Evolutionary conservation across 495 filamentous ascomycete species (phyloP), one percentile per base, ranked within the genome.

Genomic region (Neurospora pannonica): DNA sequence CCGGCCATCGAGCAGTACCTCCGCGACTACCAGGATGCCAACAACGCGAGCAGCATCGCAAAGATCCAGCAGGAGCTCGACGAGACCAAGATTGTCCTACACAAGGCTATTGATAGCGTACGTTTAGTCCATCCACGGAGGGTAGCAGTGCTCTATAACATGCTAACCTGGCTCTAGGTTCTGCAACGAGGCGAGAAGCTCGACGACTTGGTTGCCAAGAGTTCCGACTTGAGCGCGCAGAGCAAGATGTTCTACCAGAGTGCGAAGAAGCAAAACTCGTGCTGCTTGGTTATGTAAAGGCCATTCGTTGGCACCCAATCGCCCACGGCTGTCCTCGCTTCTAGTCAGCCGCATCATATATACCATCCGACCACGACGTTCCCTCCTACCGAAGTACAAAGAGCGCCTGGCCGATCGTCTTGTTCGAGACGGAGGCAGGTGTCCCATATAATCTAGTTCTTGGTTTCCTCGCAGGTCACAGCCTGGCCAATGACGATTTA

Each of bases 51-150:
- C 83, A 94, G 89, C 83, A 96, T 97, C 78, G 89, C 94, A 87
- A 95, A 92, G 87, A 97, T 98, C 77, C 97, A 98, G 85, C 92
- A 93, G 84, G 95, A 99, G 84, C 87, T 99, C 75, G 94, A 98
- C 77, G 94, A 98, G 88, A 99, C 97, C 73, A 99, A 98, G 90
- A 96, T 97, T 80, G 91, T 97, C 62, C 88, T 99, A 74, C 94
- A 97, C 84, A 97, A 97, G 89, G 96, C 94, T n/a, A 95, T 97
- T 77, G 92, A 96, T 84, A 90, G 89, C 79, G 93, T 82, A 74
- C 43, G 79, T n/a, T n/a, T n/a, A n/a, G n/a, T 76, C 5, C 38
- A 39, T 36, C 38, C 43, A 11, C 19, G 8, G 42, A 38, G 19
- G 43, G 11, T n/a, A 31, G 54, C 15, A 67, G 6, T 67, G 13